These are phyloP conservation scores for Scutellaria barbata DNA, from an alignment of 257 asterid species.

Conservation along the genomic window DNA sequence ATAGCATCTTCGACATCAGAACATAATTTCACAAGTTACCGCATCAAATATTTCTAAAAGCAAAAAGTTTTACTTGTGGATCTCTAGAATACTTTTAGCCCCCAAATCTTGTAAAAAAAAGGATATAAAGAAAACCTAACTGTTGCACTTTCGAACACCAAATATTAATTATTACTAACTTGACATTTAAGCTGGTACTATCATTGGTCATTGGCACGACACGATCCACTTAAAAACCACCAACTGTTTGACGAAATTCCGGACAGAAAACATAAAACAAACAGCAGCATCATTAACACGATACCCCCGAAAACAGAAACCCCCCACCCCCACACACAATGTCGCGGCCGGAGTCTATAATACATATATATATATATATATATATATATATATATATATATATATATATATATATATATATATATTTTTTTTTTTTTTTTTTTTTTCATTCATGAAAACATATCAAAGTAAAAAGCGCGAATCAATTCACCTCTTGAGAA, in stretches of 20 bases:
- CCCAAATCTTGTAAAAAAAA: conserved; percentile 12
- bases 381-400: too few relatives aligned
- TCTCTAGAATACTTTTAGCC: not conserved
- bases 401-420: too few relatives aligned
- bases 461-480: conserved; percentile 1
- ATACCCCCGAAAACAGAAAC: not conserved
- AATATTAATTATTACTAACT: conserved; percentile 13
- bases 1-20: not conserved
- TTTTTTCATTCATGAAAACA: conserved; percentile 5
- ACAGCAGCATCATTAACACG: conserved; percentile 13
- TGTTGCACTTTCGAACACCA: not conserved
- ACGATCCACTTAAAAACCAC: conserved; percentile 17
- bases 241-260: conserved; percentile 31
- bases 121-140: not conserved
- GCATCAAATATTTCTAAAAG: not conserved
- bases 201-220: conserved; percentile 2
- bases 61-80: not conserved
- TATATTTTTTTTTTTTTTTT: too few relatives aligned
- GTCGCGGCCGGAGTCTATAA: not conserved
- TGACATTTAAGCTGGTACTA: not conserved
- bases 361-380: too few relatives aligned
- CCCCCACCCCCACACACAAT: too few relatives aligned
- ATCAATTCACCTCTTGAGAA: conserved; percentile 56
- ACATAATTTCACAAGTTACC: conserved; percentile 11
- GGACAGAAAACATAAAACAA: not conserved